phyloP scores from a whole-genome alignment of 2,329 filamentous ascomycete genomes.

The Xylaria sp. region DNA sequence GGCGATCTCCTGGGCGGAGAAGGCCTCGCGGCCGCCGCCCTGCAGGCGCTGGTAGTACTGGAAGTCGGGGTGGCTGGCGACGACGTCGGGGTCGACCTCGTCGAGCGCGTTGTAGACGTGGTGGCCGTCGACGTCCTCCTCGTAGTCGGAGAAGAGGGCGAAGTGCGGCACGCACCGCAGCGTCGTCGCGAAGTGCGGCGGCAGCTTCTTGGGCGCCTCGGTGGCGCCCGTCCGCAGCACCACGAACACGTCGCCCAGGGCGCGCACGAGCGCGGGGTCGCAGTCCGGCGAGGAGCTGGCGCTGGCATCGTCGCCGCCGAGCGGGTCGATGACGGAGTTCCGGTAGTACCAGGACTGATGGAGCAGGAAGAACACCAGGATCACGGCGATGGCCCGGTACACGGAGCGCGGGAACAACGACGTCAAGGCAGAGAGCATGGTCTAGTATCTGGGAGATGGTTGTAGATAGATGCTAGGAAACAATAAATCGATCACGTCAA shows the following conservation, averaged over 20 bases:
- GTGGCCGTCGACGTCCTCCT: constrained; percentile 53
- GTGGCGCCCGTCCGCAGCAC: constrained; percentile 62
- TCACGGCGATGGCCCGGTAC: constrained; percentile 15
- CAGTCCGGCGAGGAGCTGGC: constrained; percentile 31
- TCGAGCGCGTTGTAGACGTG: constrained; percentile 53
- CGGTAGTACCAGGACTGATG: constrained; percentile 29
- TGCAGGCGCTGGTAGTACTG: constrained; percentile 53
- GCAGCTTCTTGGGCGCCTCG: constrained; percentile 57
- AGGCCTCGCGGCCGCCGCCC: constrained; percentile 44
- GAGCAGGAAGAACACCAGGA: constrained; percentile 24
- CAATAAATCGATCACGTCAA: constrained; percentile 22
- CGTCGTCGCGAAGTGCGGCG: constrained; percentile 56
- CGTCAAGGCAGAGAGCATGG: constrained; percentile 17
- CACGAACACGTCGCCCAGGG: constrained; percentile 56
- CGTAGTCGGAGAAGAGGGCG: constrained; percentile 61
- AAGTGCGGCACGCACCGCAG: constrained; percentile 58
- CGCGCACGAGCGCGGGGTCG: too few relatives aligned
- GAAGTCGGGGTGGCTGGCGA: constrained; percentile 49
- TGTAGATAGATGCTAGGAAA: constrained; percentile 8
- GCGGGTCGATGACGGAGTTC: constrained; percentile 11
- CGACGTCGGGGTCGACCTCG: constrained; percentile 44
- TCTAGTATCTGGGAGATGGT: too few relatives aligned
- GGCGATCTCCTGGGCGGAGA: constrained; percentile 38
- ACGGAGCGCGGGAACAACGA: constrained; percentile 19
- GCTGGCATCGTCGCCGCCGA: constrained; percentile 9